Conservation (phyloP, 257 asterid species). For the Solanum corneliomulleri region DNA sequence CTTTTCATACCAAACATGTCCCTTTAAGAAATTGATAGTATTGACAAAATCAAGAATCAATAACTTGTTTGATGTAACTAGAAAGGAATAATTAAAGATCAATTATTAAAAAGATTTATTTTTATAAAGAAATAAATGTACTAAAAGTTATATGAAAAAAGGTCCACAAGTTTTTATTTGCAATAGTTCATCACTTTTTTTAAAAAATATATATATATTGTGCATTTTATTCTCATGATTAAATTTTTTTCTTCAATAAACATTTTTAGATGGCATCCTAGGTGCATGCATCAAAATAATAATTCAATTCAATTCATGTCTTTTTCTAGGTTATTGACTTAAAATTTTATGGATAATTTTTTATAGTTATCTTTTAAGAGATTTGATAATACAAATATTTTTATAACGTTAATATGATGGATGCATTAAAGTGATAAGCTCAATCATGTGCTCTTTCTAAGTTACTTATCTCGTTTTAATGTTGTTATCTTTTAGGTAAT, state of each 20-base stretch:
- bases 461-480: background rate
- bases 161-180: background rate
- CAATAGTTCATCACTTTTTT: no score
- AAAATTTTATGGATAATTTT: background rate
- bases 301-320: background rate
- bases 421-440: background rate
- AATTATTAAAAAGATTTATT: background rate
- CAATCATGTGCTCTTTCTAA: background rate
- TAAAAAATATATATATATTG: no score
- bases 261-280: background rate
- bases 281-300: background rate
- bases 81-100: background rate
- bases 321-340: background rate
- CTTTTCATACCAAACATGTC: background rate
- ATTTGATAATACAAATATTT: background rate
- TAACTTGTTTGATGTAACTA: background rate
- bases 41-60: background rate
- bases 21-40: background rate
- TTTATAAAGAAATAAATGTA: background rate
- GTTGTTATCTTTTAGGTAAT: background rate
- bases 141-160: background rate
- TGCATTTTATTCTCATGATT: background rate
- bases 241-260: background rate
- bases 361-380: background rate
- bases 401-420: background rate